Evolutionary conservation across 352 stramenopile species (phyloP).

Genomic region (Phytophthora meadii): DNA sequence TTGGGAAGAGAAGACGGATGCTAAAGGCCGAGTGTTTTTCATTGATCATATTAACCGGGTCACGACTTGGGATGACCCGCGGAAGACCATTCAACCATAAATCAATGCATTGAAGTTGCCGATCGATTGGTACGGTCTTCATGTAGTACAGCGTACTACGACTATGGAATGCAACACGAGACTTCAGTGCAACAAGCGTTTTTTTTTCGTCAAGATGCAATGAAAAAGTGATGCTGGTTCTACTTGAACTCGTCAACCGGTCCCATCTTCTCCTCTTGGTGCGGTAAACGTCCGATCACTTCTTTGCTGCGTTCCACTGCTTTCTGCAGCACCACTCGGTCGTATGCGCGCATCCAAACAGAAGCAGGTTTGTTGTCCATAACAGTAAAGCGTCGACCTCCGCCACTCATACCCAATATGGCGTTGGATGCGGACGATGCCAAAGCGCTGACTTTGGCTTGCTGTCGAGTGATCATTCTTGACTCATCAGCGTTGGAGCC

Average conservation of each 20-base stretch:
- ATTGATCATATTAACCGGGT: conserved; percentile 80
- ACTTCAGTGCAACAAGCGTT: background rate
- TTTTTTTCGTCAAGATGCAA: conserved; percentile 6
- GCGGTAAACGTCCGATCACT: conserved; percentile 41
- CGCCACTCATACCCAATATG: conserved; percentile 24
- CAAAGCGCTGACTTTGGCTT: conserved; percentile 19
- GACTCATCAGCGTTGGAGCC: conserved; percentile 5
- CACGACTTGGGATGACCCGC: conserved; percentile 77
- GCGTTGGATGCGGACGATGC: conserved; percentile 34
- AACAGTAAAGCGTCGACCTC: conserved; percentile 25
- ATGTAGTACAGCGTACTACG: too few relatives aligned
- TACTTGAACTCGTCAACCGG: conserved; percentile 22
- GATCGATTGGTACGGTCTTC: too few relatives aligned
- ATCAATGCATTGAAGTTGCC: too few relatives aligned
- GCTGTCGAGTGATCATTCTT: conserved; percentile 11
- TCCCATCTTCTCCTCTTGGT: conserved; percentile 23
- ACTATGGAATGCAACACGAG: too few relatives aligned
- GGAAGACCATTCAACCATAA: conserved; percentile 17
- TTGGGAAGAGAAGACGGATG: conserved; percentile 76
- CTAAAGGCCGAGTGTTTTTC: conserved; percentile 74
- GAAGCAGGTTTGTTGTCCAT: conserved; percentile 36
- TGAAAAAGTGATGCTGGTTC: background rate
- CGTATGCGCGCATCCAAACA: conserved; percentile 71
- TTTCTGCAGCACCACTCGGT: conserved; percentile 70
- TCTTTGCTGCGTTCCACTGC: conserved; percentile 75